Evolutionary conservation across 192 early-diverging fungal species (phyloP), one percentile per base, ranked within the genome.

Genomic region (Anaeromyces robustus): DNA sequence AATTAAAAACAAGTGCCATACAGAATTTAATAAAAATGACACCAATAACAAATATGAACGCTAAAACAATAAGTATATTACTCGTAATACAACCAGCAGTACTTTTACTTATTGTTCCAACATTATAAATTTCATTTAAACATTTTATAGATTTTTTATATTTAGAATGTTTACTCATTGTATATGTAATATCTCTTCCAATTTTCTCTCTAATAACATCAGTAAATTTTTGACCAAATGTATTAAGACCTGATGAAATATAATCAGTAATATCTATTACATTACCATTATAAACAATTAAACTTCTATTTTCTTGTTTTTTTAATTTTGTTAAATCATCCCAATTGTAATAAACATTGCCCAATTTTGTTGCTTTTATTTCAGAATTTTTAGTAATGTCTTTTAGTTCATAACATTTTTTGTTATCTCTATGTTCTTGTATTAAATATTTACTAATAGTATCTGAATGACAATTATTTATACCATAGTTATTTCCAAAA

Each of bases 11-110:
- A 17, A 84, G 39, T 17, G 84, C 84, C 80, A 84, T 85, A 29
- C 78, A 29, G 68, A 85, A 86, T 78, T 82, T 77, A 22, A 83
- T 77, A 29, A 86, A 78, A 29, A 85, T 80, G 7, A 86, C 84
- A 3, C 86, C 86, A 28, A 87, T 41, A 68, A 89, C 84, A 30
- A 89, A 83, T 34, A 85, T 43, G 1, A 87, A 81, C 26, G 83
- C 41, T 0, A 87, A 41, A 29, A 34, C 81, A 31, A 82, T 59
- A 37, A 89, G 81, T n/a, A 83, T 82, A 26, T 80, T 77, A 32
- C 83, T 37, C 30, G 83, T 83, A 26, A 87, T 81, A 82, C 89
- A 89, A 0, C 89, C 89, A 28, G 80, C 77, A 4, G 83, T 19
- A 30, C 77, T 80, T 12, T 29, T 26, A 6, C 81, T 86, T 9